phyloP scores from a whole-genome alignment of 345 rosid species.

The Populus euphratica region DNA sequence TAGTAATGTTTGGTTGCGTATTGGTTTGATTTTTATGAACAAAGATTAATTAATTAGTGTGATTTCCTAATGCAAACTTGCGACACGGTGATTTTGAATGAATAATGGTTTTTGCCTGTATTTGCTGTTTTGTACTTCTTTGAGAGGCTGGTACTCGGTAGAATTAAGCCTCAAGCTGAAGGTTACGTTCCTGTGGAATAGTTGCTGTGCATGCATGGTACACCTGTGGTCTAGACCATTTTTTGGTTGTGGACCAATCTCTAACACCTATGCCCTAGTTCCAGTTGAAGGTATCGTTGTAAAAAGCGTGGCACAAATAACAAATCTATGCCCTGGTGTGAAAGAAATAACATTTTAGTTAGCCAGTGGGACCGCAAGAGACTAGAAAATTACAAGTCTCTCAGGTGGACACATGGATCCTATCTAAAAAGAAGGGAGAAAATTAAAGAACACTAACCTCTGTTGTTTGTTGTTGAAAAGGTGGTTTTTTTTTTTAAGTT shows the following conservation, averaged over 20 bases:
- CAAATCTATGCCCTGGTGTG: not conserved
- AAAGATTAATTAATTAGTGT: slow-evolving; percentile 22
- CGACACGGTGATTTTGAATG: slow-evolving; percentile 15
- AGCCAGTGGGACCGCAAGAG: no score
- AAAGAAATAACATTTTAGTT: no score
- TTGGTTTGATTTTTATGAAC: slow-evolving; percentile 30
- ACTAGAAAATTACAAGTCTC: no score
- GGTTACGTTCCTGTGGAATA: not conserved
- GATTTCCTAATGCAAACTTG: slow-evolving; percentile 18
- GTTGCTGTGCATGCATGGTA: not conserved
- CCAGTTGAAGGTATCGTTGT: not conserved
- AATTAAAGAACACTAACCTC: no score
- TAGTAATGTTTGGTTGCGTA: slow-evolving; percentile 13
- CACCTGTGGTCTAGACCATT: not conserved
- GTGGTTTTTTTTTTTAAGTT: no score
- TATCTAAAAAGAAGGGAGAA: no score
- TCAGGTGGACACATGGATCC: no score
- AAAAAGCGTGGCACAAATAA: not conserved
- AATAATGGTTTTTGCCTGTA: slow-evolving; percentile 2
- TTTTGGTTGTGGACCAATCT: not conserved
- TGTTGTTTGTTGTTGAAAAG: no score
- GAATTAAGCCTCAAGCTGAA: not conserved
- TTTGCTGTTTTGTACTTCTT: not conserved
- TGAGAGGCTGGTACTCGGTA: not conserved
- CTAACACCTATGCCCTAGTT: not conserved